Evolutionary conservation across 108 stramenopile genomes (phyloP), one percentile per base, ranked within the genome.

Genomic region (Conticribra guillardii): DNA sequence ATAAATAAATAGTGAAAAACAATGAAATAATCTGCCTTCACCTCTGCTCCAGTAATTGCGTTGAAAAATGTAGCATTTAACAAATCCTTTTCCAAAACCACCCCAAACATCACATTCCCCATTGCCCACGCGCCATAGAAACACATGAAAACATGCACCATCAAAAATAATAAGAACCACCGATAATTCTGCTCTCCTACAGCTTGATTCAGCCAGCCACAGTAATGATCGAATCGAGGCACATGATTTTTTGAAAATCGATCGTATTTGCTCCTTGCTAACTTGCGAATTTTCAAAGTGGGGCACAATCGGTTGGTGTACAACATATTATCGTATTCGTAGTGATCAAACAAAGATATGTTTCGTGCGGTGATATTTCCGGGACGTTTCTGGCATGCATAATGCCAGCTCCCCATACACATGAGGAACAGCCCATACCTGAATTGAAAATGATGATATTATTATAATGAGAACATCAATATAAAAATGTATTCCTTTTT

Each of bases 111-210:
- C 22, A 71, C 19, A 53, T 26, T 47, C 14, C 9, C 33, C 27
- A 73, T 67, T 21, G 69, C 77, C 70, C 70, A 79, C 7, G 84
- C 72, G 30, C 93, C 96, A 59, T 96, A 96, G 17, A 66, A 46
- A 55, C 91, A 91, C 90, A 94, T 92, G 16, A 62, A 64, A 8
- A 90, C 84, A 74, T 96, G 96, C 0, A 89, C 64, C 21, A 66
- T 45, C 0, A 96, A 65, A 62, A 96, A 96, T 0, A 91, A 51
- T 3, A 95, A 69, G 54, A 97, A 97, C 69, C 76, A 91, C 26
- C 96, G 84, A 67, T 97, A 95, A 57, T 97, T 97, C 51, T 91
- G 88, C 79, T 92, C 92, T 7, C 96, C 96, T 63, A 94, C 82
- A 19, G 91, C 81, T 53, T 93, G 87, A 76, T 85, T 73, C 0